phyloP scores from a whole-genome alignment of 352 stramenopile species.

The Globisporangium takayamanum region DNA sequence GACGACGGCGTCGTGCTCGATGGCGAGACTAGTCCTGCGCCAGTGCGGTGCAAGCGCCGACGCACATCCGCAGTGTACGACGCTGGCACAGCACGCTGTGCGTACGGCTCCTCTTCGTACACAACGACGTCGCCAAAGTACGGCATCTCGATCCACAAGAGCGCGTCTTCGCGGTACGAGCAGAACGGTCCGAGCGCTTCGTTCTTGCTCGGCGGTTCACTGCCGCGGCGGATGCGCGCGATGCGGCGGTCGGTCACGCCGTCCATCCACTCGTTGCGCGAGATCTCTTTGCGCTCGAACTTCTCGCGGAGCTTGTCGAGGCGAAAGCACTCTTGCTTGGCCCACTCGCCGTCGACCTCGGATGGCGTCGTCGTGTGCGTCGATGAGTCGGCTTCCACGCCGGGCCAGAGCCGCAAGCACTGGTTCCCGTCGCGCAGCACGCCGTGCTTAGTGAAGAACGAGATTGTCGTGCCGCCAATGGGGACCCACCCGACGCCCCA shows the following conservation, averaged over 20 bases:
- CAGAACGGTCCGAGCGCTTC: conserved; percentile 74
- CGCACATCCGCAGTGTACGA: conserved; percentile 50
- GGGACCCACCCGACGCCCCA: conserved; percentile 79
- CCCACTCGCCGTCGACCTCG: conserved; percentile 71
- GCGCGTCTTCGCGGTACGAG: conserved; percentile 68
- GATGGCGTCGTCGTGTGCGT: conserved; percentile 54
- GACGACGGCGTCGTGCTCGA: conserved; percentile 7
- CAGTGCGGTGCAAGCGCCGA: conserved; percentile 31
- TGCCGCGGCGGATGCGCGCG: conserved; percentile 71
- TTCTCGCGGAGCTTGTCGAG: conserved; percentile 86
- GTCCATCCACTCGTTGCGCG: conserved; percentile 89
- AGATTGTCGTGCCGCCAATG: conserved; percentile 79
- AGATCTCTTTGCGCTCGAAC: conserved; percentile 85
- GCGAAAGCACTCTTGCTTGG: conserved; percentile 67
- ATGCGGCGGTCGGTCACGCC: conserved; percentile 83
- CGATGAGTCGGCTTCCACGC: conserved; percentile 61
- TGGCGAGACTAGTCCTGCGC: conserved; percentile 14
- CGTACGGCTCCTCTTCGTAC: conserved; percentile 90
- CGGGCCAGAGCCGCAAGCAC: conserved; percentile 81
- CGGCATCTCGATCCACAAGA: conserved; percentile 87
- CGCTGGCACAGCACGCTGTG: conserved; percentile 51
- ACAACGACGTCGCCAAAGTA: conserved; percentile 90
- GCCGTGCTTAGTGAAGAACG: conserved; percentile 85
- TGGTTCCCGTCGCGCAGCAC: conserved; percentile 81
- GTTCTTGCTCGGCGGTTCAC: conserved; percentile 60